Evolutionary conservation across 2,329 filamentous ascomycete genomes (phyloP), one percentile per base, ranked within the genome.

Genomic region (Aspergillus sp.): DNA sequence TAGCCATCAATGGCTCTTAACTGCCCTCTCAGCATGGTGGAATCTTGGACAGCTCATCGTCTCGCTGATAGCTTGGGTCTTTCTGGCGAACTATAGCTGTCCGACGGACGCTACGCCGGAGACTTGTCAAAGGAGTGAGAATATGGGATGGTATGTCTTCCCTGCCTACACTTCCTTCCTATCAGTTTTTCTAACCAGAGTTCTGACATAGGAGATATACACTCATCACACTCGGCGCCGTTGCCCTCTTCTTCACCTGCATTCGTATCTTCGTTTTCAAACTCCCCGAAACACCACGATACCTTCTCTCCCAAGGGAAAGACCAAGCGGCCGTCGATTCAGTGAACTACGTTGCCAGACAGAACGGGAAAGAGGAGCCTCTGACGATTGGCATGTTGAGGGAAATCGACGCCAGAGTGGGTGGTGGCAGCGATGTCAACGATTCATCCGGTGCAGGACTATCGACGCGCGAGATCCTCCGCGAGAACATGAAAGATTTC

Each of bases 301-400:
- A 70, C 26, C 63, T 72, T 0, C 63, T 72, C 12, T 71, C 69
- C 16, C 63, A 67, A 46, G 69, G 70, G 29, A 63, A 73, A 2
- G 80, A 85, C 26, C 74, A 73, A 24, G 74, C 83, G 29, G 82
- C 81, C 3, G 77, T 85, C 2, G 71, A 77, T 14, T 77, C 78
- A 0, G 75, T 85, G 3, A 79, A 82, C 53, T 75, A 71, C n/a
- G 67, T 72, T 46, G 68, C 69, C 1, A 60, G 62, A 4, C 65
- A 68, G 12, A 72, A 72, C 32, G 59, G 63, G 1, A 69, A 67
- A 24, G 64, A 68, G 2, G 67, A 72, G 39, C 67, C 68, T 1
- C 36, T 76, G 12, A 74, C 68, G 0, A 56, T 75, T 3, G 60
- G 54, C 18, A 73, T 75, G 71, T 58, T 75, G 2, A 64, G 64